Percentiles rank a stretch among this genome's conserved stretches.
phyloP scores from a whole-genome alignment of 169 alveolate species.

The Plasmodium relictum region DNA sequence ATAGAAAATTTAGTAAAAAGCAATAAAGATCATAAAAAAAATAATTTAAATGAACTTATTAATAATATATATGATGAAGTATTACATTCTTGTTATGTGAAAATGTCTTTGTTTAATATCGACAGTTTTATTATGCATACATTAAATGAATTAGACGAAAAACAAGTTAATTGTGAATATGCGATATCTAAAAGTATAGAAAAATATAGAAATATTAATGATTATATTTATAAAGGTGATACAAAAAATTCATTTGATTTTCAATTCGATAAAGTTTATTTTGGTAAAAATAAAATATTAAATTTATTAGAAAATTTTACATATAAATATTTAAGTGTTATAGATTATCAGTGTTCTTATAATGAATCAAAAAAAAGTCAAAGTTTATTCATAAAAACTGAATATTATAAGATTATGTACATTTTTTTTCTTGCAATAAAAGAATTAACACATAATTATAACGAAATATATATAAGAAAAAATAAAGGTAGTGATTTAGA shows the following conservation, averaged over 20 bases:
- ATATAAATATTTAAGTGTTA: constrained; percentile 9
- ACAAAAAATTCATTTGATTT: neutral
- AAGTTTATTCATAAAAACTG: constrained; percentile 17
- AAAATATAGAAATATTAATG: constrained; percentile 5
- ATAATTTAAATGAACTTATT: constrained; percentile 25
- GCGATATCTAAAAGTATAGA: constrained; percentile 10
- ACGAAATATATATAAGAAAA: neutral
- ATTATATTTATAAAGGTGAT: neutral
- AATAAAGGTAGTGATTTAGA: neutral
- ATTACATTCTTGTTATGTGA: constrained; percentile 41
- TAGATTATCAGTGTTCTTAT: neutral
- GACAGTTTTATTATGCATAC: constrained; percentile 32
- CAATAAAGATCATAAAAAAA: constrained; percentile 3
- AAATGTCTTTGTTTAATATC: constrained; percentile 46
- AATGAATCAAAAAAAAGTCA: neutral
- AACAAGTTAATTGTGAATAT: constrained; percentile 12
- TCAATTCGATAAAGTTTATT: neutral
- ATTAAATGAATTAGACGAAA: constrained; percentile 8
- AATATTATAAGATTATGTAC: constrained; percentile 41
- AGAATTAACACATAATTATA: constrained; percentile 4
- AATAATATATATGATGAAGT: constrained; percentile 60
- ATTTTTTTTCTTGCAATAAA: constrained; percentile 6
- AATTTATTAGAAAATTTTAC: constrained; percentile 53
- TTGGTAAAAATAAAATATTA: constrained; percentile 29
- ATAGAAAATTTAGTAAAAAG: constrained; percentile 10